A percentile compares a stretch with the other conserved stretches of the same genome.
Evolutionary conservation across 2,329 filamentous ascomycete species (phyloP).

Genomic region (Colletotrichum acutatum): DNA sequence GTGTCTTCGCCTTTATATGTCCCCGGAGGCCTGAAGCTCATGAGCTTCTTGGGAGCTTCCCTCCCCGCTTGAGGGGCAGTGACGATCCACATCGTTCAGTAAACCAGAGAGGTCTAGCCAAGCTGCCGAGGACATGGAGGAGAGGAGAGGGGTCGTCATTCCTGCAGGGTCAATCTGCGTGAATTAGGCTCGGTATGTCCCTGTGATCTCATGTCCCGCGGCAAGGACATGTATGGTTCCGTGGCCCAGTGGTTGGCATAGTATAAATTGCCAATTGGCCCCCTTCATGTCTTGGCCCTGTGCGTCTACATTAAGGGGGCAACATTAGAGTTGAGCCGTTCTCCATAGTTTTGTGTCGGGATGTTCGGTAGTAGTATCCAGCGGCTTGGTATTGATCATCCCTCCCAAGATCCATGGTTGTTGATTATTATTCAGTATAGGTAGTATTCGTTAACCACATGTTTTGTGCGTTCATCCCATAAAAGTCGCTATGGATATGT

Average conservation of each 20-base stretch:
- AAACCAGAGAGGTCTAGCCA: constrained; percentile 1
- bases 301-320: neutral
- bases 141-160: neutral
- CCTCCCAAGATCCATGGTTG: neutral
- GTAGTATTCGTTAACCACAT: neutral
- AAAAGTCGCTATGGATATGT: neutral
- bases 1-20: constrained; percentile 7
- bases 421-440: neutral
- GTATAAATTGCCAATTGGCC: neutral
- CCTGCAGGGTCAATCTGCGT: neutral
- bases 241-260: neutral
- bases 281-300: constrained; percentile 11
- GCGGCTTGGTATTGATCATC: constrained; percentile 4
- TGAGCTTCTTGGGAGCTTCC: neutral
- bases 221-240: neutral
- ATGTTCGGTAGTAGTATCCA: constrained; percentile 13
- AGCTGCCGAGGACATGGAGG: constrained; percentile 15
- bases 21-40: neutral
- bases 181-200: neutral
- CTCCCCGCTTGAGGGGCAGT: neutral
- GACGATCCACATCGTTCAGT: constrained; percentile 18
- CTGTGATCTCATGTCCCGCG: constrained; percentile 21
- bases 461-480: neutral
- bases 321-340: neutral
- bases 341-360: neutral